These are phyloP conservation scores for Petunia secreta DNA, from an alignment of 257 asterid species.

Conservation along the genomic window DNA sequence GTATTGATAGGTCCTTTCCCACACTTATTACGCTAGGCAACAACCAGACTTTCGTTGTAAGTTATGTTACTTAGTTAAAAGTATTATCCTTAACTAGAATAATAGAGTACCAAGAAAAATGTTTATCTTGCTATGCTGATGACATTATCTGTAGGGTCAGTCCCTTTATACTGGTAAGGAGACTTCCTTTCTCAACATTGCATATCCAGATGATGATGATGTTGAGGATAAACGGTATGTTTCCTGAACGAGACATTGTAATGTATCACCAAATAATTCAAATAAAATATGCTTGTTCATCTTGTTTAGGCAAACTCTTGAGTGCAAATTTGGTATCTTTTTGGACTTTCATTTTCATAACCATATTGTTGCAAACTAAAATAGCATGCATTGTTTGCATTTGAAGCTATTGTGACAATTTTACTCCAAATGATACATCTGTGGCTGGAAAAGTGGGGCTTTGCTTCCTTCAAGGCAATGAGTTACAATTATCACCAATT, in stretches of 20 bases:
- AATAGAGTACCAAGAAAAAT: neutral
- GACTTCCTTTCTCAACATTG: conserved; percentile 30
- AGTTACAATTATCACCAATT: neutral
- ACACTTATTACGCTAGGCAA: conserved; percentile 38
- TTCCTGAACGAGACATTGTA: neutral
- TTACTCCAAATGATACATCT: conserved; percentile 39
- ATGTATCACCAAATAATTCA: neutral
- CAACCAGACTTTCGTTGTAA: conserved; percentile 29
- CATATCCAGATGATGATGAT: neutral
- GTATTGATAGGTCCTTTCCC: conserved; percentile 39
- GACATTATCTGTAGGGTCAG: conserved; percentile 35
- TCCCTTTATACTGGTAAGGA: conserved; percentile 36
- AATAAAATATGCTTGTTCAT: neutral
- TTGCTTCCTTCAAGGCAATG: conserved; percentile 31
- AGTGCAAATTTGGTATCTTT: neutral
- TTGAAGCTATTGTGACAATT: conserved; percentile 35
- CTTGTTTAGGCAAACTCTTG: neutral
- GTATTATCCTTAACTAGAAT: neutral
- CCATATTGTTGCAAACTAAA: neutral
- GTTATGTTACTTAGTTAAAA: neutral
- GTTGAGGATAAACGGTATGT: neutral
- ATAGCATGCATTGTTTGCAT: neutral
- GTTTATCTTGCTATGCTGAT: no score
- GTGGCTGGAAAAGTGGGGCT: conserved; percentile 41
- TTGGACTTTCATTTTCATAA: no score